phyloP scores from a whole-genome alignment of 176 grass and related monocot genomes.

The Oryza punctata region DNA sequence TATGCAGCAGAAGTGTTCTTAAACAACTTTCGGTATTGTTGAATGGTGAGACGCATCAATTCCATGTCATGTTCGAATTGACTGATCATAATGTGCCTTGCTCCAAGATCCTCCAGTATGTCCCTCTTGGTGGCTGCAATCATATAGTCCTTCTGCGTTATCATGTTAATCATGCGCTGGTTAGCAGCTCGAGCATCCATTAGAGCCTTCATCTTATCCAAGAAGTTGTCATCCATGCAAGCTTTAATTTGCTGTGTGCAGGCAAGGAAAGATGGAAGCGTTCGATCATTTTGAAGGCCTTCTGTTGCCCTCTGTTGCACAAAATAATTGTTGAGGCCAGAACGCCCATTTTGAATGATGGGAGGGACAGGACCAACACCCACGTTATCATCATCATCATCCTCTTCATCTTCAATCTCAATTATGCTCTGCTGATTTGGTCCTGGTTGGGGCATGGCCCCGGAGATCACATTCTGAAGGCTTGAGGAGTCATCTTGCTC shows the following conservation, averaged over 20 bases:
- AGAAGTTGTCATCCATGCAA: neutral
- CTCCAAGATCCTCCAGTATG: neutral
- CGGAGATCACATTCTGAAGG: neutral
- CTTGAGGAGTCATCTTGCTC: constrained; percentile 5
- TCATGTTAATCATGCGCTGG: neutral
- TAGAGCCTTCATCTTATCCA: neutral
- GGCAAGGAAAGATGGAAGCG: neutral
- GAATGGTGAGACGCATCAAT: neutral
- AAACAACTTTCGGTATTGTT: neutral
- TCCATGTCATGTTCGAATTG: neutral
- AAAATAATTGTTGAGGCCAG: neutral
- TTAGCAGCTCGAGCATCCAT: neutral
- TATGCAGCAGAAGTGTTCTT: constrained; percentile 17
- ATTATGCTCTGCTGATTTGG: neutral
- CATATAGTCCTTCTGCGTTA: constrained; percentile 10
- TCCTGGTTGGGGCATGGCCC: neutral
- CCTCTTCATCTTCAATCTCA: constrained; percentile 16
- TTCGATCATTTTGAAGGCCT: neutral
- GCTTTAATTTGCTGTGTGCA: neutral
- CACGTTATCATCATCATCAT: neutral
- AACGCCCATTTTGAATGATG: neutral
- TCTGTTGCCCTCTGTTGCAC: neutral
- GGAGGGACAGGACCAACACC: neutral
- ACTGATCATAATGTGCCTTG: neutral
- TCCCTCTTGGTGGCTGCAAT: neutral